Percentiles rank a stretch among this genome's conserved stretches.
These are phyloP conservation scores for Nigrospora osmanthi DNA, from an alignment of 2,329 filamentous ascomycete genomes.

Conservation along the genomic window DNA sequence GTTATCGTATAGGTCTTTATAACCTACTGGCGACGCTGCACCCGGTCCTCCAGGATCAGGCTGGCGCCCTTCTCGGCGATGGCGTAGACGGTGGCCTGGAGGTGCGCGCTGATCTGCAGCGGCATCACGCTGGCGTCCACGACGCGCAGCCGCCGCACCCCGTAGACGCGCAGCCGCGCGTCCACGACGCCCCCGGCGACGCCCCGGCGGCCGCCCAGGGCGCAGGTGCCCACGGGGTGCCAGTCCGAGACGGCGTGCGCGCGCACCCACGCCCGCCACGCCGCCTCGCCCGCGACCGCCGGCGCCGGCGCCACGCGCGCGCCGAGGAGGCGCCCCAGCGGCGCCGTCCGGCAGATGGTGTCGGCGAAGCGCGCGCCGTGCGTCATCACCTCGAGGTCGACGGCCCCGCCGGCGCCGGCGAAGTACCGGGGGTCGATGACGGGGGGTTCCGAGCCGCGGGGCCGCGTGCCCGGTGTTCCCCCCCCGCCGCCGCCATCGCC, in stretches of 20 bases:
- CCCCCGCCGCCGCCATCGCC: background rate
- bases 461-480: slow-evolving; percentile 5
- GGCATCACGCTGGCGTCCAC: slow-evolving; percentile 14
- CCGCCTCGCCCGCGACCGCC: slow-evolving; percentile 9
- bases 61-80: slow-evolving; percentile 11
- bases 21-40: background rate
- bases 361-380: slow-evolving; percentile 29
- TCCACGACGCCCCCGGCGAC: slow-evolving; percentile 16
- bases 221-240: slow-evolving; percentile 25
- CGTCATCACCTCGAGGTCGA: slow-evolving; percentile 35
- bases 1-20: too few relatives aligned
- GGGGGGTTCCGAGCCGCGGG: slow-evolving; percentile 13
- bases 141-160: slow-evolving; percentile 10
- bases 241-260: slow-evolving; percentile 25
- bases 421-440: slow-evolving; percentile 36
- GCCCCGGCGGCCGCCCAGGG: slow-evolving; percentile 26
- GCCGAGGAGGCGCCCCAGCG: slow-evolving; percentile 28
- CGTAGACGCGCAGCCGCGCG: slow-evolving; percentile 10
- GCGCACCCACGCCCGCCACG: slow-evolving; percentile 27
- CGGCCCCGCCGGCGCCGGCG: slow-evolving; percentile 23
- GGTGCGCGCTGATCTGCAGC: slow-evolving; percentile 10
- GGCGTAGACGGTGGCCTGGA: slow-evolving; percentile 13
- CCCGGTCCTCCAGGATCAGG: slow-evolving; percentile 10
- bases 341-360: slow-evolving; percentile 27
- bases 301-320: slow-evolving; percentile 4